These are phyloP conservation scores for Cocos nucifera DNA, from an alignment of 176 grass and related monocot species.

Conservation along the genomic window DNA sequence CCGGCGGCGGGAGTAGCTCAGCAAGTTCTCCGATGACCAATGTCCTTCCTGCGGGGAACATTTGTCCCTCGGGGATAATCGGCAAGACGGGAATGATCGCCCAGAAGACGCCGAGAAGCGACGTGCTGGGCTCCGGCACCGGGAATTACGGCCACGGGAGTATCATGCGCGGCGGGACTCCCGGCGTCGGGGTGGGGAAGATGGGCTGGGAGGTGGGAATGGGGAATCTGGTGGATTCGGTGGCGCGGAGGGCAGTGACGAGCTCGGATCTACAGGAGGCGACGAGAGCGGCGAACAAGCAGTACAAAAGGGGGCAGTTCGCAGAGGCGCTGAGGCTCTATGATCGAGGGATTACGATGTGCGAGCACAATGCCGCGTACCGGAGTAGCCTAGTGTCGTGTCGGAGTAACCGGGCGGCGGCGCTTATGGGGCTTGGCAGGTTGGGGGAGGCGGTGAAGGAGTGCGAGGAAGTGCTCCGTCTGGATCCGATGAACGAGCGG, in stretches of 20 bases:
- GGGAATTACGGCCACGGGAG: constrained; percentile 94
- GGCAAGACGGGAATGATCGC: constrained; percentile 25
- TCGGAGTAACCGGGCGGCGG: constrained; percentile 65
- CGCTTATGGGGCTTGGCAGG: constrained; percentile 63
- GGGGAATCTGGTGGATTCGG: constrained; percentile 13
- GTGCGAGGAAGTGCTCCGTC: constrained; percentile 57
- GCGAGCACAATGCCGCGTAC: constrained; percentile 47
- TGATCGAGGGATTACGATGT: constrained; percentile 54
- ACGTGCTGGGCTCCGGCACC: constrained; percentile 78
- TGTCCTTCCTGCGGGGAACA: constrained; percentile 80
- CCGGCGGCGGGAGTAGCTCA: constrained; percentile 48
- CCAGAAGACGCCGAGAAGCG: constrained; percentile 42
- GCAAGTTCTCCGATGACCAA: constrained; percentile 72
- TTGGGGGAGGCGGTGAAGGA: constrained; percentile 58
- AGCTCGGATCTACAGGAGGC: constrained; percentile 47
- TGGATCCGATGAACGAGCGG: constrained; percentile 60
- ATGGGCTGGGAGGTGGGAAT: constrained; percentile 16
- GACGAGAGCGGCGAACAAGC: constrained; percentile 66
- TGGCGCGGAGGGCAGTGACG: background rate
- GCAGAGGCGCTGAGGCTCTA: constrained; percentile 69
- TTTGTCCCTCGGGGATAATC: constrained; percentile 72
- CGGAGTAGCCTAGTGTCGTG: constrained; percentile 11
- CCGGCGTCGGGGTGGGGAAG: constrained; percentile 15
- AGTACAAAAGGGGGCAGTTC: constrained; percentile 59
- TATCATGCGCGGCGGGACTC: constrained; percentile 44